Base-by-base conservation (phyloP, 192 early-diverging fungal species). In the Dispira simplex region DNA sequence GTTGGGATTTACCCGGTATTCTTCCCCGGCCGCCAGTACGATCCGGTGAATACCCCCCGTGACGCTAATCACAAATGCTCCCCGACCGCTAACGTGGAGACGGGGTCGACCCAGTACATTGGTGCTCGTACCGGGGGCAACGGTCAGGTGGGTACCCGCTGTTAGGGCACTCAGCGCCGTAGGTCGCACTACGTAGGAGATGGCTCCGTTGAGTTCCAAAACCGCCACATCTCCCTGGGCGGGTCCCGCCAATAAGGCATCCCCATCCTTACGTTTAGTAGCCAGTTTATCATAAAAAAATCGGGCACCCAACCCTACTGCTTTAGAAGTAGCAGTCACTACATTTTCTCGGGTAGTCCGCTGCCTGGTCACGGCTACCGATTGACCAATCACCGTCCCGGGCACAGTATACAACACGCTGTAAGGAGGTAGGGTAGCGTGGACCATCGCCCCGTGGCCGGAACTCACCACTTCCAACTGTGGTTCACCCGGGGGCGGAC, bases 361-460 rank as follows among this genome's bases (percentile, higher is more conserved):
- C 14, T 14, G 32, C 58, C 2, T 11, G 13, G 18, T 14, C 14
- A 43, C 14, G 14, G 58, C n/a, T 44, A 44, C 32, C 10, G 58
- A 60, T 16, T 21, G 43, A 14, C 58, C 58, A 18, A 60, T 44
- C 27, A 44, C 58, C 27, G 58, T 44, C 14, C 32, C 32, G 1
- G 58, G 58, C 13, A 60, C 58, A 9, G 58, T 21, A 18, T 18
- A 43, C 18, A 60, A 18, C 39, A 13, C 27, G n/a, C 28, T 44
- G 43, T 60, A 43, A 12, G 58, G 58, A 18, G 58, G 58, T 11
- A 60, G 14, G 16, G 9, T 11, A 9, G 58, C 58, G 5, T 18
- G 58, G 32, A 60, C 58, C 32, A 60, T 28, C 18, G 58, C 43
- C 16, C 58, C 58, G 13, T 11, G 58, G 6, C 58, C 58, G 14